Evolutionary conservation across 116 monocot species (phyloP).

Genomic region (Cymodocea nodosa): DNA sequence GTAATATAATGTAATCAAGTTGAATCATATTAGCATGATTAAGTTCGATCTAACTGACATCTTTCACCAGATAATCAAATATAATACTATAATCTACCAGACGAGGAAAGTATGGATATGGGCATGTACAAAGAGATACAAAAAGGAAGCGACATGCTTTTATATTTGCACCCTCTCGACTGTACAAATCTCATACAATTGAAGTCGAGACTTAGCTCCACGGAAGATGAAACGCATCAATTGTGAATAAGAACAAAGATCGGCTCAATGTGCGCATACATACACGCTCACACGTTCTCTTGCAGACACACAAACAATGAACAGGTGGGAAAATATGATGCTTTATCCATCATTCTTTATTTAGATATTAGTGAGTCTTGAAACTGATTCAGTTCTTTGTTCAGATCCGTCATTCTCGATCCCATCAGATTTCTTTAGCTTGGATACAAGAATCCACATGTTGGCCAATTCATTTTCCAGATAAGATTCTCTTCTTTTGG

Average conservation of each 20-base stretch:
- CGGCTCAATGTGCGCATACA: not conserved
- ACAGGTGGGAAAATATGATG: not conserved
- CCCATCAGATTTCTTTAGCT: constrained; percentile 64
- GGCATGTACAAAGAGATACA: too few species aligned
- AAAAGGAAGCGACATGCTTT: too few species aligned
- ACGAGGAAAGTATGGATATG: too few species aligned
- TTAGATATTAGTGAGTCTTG: not conserved
- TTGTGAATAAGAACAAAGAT: not conserved
- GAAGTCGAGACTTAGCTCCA: too few species aligned
- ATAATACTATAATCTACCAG: too few species aligned
- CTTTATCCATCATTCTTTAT: not conserved
- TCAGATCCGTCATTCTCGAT: constrained; percentile 10
- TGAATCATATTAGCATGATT: too few species aligned
- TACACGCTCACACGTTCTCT: not conserved
- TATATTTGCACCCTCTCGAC: too few species aligned
- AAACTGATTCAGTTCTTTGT: not conserved
- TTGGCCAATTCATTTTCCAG: constrained; percentile 82
- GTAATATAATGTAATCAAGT: too few species aligned
- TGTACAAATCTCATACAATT: too few species aligned
- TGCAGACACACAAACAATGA: not conserved
- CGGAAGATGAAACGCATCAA: not conserved
- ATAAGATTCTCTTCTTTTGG: constrained; percentile 61
- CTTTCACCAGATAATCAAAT: too few species aligned
- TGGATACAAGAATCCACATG: constrained; percentile 83
- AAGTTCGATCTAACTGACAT: too few species aligned